Evolutionary conservation across 2,329 filamentous ascomycete genomes (phyloP).

Genomic region (Fonsecaea pugnacius): DNA sequence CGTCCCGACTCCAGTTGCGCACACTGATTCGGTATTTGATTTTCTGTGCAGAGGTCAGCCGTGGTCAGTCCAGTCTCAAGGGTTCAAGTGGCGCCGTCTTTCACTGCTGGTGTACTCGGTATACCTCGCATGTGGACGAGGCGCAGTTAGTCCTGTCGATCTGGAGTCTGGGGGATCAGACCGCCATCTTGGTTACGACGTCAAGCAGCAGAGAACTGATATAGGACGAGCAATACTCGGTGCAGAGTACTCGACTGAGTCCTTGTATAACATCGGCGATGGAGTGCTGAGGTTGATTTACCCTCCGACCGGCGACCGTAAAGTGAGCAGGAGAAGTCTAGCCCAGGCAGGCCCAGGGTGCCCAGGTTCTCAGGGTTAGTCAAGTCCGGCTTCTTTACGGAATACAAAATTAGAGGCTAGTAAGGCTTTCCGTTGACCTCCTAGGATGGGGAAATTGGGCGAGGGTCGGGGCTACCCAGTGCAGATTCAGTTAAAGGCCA

Average conservation of each 20-base stretch:
- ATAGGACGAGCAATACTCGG: not conserved
- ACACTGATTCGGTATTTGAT: not conserved
- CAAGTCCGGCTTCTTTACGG: not conserved
- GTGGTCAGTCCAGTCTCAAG: not conserved
- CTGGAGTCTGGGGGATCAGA: not conserved
- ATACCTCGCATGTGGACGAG: not conserved
- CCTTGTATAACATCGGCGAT: not conserved
- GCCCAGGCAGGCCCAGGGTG: not conserved
- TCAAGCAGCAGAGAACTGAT: not conserved
- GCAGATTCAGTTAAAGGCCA: conserved; percentile 12
- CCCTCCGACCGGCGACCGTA: conserved; percentile 13
- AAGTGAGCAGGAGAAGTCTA: not conserved
- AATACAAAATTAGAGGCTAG: not conserved
- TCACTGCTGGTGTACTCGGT: not conserved
- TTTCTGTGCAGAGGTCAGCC: not conserved
- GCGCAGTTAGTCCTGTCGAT: not conserved
- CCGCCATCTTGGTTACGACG: not conserved
- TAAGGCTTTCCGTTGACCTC: conserved; percentile 5
- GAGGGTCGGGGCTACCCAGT: conserved; percentile 4
- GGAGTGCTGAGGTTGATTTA: conserved; percentile 18
- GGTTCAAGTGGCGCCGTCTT: not conserved
- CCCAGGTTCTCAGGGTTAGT: not conserved
- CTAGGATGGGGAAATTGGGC: conserved; percentile 7
- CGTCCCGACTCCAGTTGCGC: conserved; percentile 11
- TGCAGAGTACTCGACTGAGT: not conserved